phyloP scores from a whole-genome alignment of 169 alveolate genomes.

The Cryptosporidium muris region DNA sequence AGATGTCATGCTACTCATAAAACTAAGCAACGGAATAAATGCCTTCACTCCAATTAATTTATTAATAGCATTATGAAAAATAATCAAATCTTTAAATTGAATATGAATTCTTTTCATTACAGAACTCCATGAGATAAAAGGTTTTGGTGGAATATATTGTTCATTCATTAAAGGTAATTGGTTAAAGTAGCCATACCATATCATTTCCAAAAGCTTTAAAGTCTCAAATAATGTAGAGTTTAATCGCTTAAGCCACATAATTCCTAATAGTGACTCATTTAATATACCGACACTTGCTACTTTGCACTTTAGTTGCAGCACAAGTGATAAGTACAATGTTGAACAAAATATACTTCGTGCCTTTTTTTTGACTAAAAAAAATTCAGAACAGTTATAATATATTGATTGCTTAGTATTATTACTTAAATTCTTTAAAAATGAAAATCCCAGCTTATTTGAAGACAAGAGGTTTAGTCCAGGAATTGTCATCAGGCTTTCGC shows the following conservation, averaged over 20 bases:
- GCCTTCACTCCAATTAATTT: too few species aligned
- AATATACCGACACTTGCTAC: slow-evolving; percentile 33
- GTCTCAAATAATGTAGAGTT: slow-evolving; percentile 22
- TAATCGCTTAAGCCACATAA: slow-evolving; percentile 41
- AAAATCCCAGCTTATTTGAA: slow-evolving; percentile 7
- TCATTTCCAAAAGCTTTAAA: slow-evolving; percentile 1
- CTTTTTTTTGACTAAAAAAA: slow-evolving; percentile 5
- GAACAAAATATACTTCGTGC: slow-evolving; percentile 22
- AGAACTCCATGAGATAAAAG: slow-evolving; percentile 51
- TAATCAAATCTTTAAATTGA: slow-evolving; percentile 26
- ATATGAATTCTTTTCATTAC: slow-evolving; percentile 27
- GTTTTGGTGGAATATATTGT: slow-evolving; percentile 64
- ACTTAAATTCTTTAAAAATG: slow-evolving; percentile 1
- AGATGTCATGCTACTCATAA: too few species aligned
- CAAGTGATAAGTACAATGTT: slow-evolving; percentile 27
- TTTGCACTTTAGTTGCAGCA: slow-evolving; percentile 41
- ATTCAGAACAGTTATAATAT: slow-evolving; percentile 24
- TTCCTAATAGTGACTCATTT: slow-evolving; percentile 39
- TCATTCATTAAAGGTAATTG: slow-evolving; percentile 4
- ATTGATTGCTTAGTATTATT: background rate
- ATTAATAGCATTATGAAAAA: slow-evolving; percentile 15
- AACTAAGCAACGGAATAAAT: too few species aligned
- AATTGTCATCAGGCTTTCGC: background rate
- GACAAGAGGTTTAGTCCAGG: slow-evolving; percentile 5
- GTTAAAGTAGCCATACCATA: slow-evolving; percentile 21